Conservation (phyloP, 2,329 filamentous ascomycete species). For the Grosmannia huntii region DNA sequence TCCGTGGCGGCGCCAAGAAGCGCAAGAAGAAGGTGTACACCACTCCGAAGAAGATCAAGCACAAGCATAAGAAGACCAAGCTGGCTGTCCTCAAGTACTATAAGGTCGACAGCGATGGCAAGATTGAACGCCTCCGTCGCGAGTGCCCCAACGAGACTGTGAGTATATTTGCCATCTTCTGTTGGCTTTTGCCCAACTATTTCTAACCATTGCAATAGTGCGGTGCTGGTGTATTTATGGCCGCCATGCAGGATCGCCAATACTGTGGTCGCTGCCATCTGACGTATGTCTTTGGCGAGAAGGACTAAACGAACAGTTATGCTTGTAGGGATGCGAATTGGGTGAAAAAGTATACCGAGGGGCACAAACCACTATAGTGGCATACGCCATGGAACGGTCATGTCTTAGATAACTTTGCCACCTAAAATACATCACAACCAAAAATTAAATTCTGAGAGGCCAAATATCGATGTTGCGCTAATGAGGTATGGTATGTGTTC, state of each 20-base stretch:
- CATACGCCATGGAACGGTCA: too few species aligned
- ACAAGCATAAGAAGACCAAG: slow-evolving; percentile 99
- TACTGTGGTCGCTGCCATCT: slow-evolving; percentile 74
- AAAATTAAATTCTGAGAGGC: too few species aligned
- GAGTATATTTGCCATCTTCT: slow-evolving; percentile 24
- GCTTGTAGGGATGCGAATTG: slow-evolving; percentile 8
- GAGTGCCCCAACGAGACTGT: slow-evolving; percentile 91
- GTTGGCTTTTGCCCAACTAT: too few species aligned
- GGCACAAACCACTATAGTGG: not conserved
- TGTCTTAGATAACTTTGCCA: too few species aligned
- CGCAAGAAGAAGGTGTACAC: slow-evolving; percentile 99
- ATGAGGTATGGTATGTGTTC: not conserved
- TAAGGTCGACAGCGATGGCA: slow-evolving; percentile 99
- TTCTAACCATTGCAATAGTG: slow-evolving; percentile 42
- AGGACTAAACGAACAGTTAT: slow-evolving; percentile 27
- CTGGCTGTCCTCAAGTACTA: slow-evolving; percentile 99
- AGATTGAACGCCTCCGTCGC: slow-evolving; percentile 97
- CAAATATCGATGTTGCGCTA: too few species aligned
- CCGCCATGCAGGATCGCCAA: slow-evolving; percentile 98
- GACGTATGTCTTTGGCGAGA: slow-evolving; percentile 63
- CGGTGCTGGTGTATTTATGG: slow-evolving; percentile 99
- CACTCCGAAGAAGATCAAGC: slow-evolving; percentile 99
- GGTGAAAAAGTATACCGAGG: not conserved
- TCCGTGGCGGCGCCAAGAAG: slow-evolving; percentile 99
- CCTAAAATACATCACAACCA: too few species aligned